Evolutionary conservation across 352 stramenopile genomes (phyloP).

Genomic region (Pythium monospermum): DNA sequence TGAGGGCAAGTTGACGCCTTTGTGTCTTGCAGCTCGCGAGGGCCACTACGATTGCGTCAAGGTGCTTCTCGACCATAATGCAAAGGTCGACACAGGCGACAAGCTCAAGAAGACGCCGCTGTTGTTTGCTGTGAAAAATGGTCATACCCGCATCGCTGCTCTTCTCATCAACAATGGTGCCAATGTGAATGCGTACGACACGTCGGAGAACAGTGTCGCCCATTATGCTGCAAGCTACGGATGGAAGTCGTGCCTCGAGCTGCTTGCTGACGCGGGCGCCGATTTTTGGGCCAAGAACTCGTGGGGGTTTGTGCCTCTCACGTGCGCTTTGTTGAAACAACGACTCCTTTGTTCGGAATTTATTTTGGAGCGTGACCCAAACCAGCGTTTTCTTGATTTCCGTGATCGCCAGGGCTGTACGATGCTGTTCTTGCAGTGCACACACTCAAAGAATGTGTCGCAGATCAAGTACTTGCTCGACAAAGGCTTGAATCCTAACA

Average conservation of each 20-base stretch:
- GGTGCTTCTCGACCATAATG: constrained; percentile 40
- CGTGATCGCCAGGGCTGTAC: constrained; percentile 66
- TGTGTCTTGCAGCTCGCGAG: constrained; percentile 52
- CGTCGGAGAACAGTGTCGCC: constrained; percentile 67
- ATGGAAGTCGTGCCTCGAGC: constrained; percentile 57
- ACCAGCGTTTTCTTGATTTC: constrained; percentile 64
- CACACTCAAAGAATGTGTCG: constrained; percentile 51
- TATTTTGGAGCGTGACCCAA: constrained; percentile 53
- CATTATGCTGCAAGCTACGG: constrained; percentile 79
- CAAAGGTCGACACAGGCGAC: constrained; percentile 55
- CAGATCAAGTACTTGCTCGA: constrained; percentile 67
- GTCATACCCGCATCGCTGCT: constrained; percentile 42
- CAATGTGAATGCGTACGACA: constrained; percentile 74
- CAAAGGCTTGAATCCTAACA: constrained; percentile 69
- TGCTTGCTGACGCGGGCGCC: constrained; percentile 47
- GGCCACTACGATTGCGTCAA: constrained; percentile 56
- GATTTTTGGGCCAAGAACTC: constrained; percentile 69
- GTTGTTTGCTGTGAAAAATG: constrained; percentile 76
- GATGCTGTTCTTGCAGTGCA: constrained; percentile 79
- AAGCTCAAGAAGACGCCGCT: constrained; percentile 80
- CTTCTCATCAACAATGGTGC: constrained; percentile 60
- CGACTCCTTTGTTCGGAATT: constrained; percentile 47
- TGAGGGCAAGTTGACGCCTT: constrained; percentile 44
- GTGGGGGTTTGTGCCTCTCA: constrained; percentile 71
- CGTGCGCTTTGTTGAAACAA: constrained; percentile 65